Evolutionary conservation across 2,329 filamentous ascomycete species (phyloP).

Genomic region (Calonectria fujianensis): DNA sequence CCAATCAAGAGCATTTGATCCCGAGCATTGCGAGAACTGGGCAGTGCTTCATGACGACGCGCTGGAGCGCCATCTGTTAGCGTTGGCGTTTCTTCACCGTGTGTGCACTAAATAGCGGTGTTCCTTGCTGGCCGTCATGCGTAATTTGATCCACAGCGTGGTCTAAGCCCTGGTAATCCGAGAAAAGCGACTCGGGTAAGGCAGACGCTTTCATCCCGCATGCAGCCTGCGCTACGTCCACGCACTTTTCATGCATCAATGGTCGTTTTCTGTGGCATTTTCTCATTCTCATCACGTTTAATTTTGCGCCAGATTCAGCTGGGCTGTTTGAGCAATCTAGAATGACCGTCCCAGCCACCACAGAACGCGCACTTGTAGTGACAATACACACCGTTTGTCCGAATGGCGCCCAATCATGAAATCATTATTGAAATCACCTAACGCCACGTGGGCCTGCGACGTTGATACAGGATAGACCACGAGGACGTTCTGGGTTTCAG

Average conservation of each 20-base stretch:
- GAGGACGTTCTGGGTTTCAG: neutral
- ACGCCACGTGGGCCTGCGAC: neutral
- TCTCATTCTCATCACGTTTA: neutral
- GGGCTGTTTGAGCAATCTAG: neutral
- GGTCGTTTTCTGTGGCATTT: neutral
- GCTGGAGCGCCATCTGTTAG: neutral
- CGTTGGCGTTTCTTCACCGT: neutral
- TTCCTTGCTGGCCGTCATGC: neutral
- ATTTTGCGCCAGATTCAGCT: neutral
- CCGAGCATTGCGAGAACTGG: neutral
- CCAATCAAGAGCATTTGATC: constrained; percentile 2
- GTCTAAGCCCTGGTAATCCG: constrained; percentile 13
- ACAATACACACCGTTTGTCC: neutral
- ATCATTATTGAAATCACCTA: neutral
- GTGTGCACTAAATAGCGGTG: neutral
- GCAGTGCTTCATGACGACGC: constrained; percentile 11
- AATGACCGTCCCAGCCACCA: constrained; percentile 17
- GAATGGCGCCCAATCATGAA: neutral
- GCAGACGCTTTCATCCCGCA: neutral
- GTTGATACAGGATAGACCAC: neutral
- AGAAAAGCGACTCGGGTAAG: constrained; percentile 21
- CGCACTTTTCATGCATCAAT: neutral
- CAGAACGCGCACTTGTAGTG: neutral
- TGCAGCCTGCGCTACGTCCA: neutral
- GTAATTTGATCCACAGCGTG: neutral